Percentiles rank a stretch among this genome's conserved stretches.
phyloP scores from a whole-genome alignment of 208 protist genomes.

The Trypanosoma conorhini region DNA sequence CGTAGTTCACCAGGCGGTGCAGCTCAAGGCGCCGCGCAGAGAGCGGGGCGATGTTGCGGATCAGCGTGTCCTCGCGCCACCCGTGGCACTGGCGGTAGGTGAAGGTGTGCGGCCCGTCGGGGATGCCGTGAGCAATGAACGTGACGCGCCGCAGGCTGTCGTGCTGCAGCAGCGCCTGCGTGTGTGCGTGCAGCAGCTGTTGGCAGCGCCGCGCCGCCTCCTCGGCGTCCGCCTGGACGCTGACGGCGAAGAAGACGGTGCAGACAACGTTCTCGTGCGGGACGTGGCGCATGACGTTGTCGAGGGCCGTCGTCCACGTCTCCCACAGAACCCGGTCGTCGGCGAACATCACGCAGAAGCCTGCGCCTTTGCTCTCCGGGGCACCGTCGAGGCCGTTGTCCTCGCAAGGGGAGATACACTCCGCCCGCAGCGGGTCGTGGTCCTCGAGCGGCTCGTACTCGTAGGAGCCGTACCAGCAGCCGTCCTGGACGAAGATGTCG shows the following conservation, averaged over 20 bases:
- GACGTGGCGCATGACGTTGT: conserved; percentile 34
- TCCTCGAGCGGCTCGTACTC: conserved; percentile 56
- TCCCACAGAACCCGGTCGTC: conserved; percentile 48
- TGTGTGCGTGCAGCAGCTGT: conserved; percentile 53
- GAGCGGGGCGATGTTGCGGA: conserved; percentile 95
- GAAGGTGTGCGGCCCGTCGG: conserved; percentile 87
- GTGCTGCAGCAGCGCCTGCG: conserved; percentile 25
- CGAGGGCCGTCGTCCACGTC: conserved; percentile 37
- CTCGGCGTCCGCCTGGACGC: conserved; percentile 46
- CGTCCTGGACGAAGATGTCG: conserved; percentile 55
- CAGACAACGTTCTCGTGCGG: conserved; percentile 34
- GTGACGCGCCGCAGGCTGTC: conserved; percentile 50
- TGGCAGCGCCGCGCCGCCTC: conserved; percentile 46
- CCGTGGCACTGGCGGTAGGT: conserved; percentile 75
- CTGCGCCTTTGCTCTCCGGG: conserved; percentile 26
- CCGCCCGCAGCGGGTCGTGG: conserved; percentile 27
- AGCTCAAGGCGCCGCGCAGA: conserved; percentile 96
- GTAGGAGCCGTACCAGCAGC: conserved; percentile 67
- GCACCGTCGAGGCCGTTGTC: conserved; percentile 4
- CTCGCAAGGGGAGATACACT: conserved; percentile 22
- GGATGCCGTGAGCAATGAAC: conserved; percentile 73
- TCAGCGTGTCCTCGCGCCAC: conserved; percentile 88
- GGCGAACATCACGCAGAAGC: conserved; percentile 61
- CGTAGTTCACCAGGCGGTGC: conserved; percentile 92
- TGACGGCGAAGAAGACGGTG: conserved; percentile 68